Conservation (phyloP, 805 yeast genomes). For the Pichia nanzhaoensis region DNA sequence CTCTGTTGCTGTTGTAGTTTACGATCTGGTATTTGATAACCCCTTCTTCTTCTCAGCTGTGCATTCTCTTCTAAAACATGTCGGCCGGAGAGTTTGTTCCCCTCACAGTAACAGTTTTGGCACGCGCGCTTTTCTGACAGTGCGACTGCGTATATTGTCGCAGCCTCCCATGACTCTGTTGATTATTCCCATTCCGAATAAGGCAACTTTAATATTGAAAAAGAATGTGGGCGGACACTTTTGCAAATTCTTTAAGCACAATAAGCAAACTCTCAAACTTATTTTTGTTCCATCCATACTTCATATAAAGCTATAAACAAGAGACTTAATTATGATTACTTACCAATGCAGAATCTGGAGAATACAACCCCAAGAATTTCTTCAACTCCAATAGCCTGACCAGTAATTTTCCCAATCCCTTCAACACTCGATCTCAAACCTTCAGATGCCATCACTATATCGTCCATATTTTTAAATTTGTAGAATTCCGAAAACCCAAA, state of each 20-base stretch:
- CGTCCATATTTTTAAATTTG: constrained; percentile 44
- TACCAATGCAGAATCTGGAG: constrained; percentile 90
- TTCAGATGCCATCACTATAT: constrained; percentile 76
- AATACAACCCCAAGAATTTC: constrained; percentile 89
- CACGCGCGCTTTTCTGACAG: not conserved
- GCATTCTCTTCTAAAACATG: constrained; percentile 18
- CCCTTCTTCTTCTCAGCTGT: not conserved
- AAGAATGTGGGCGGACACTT: no score
- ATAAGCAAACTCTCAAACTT: no score
- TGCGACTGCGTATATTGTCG: not conserved
- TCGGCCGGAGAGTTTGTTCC: not conserved
- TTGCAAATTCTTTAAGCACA: no score
- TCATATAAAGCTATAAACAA: not conserved
- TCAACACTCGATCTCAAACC: constrained; percentile 66
- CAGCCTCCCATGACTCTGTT: not conserved
- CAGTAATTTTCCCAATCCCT: constrained; percentile 90
- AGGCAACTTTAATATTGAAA: not conserved
- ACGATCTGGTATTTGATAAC: no score
- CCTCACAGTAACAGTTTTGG: not conserved
- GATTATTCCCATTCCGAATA: not conserved
- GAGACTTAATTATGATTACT: constrained; percentile 32
- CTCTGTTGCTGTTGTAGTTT: not conserved
- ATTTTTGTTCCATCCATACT: not conserved
- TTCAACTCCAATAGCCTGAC: constrained; percentile 81
- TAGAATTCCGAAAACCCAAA: constrained; percentile 66